phyloP scores from a whole-genome alignment of 345 rosid genomes.

The Leavenworthia alabamica region DNA sequence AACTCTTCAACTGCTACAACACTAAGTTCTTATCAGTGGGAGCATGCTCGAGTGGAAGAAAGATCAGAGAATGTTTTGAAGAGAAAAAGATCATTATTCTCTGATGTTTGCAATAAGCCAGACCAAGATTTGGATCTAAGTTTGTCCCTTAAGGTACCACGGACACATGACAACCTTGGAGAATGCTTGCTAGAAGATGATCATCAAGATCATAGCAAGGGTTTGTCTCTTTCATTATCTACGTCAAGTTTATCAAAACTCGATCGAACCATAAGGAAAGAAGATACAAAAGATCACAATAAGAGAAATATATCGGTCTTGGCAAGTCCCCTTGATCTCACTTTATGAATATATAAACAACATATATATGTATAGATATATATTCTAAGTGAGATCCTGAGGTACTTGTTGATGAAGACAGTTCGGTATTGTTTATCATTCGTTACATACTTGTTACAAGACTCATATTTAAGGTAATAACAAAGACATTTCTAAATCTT shows the following conservation, averaged over 20 bases:
- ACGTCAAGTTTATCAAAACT: conserved; percentile 42
- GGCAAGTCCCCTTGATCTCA: conserved; percentile 79
- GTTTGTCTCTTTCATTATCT: conserved; percentile 64
- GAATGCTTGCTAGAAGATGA: conserved; percentile 11
- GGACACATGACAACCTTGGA: conserved; percentile 17
- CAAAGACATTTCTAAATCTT: conserved; percentile 6
- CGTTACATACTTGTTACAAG: conserved; percentile 24
- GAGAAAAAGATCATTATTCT: conserved; percentile 35
- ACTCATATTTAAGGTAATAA: conserved; percentile 24
- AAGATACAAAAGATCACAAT: conserved; percentile 28
- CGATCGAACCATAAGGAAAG: conserved; percentile 19
- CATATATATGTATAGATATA: conserved; percentile 10
- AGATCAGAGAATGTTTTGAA: conserved; percentile 28
- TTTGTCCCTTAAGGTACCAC: conserved; percentile 48
- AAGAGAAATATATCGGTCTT: conserved; percentile 33
- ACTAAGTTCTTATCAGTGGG: conserved; percentile 7
- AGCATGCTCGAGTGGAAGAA: conserved; percentile 15
- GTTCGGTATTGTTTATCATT: conserved; percentile 25
- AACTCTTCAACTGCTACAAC: conserved; percentile 8
- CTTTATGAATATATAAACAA: conserved; percentile 53
- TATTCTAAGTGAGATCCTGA: conserved; percentile 67
- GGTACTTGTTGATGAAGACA: conserved; percentile 46
- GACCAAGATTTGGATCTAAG: conserved; percentile 52
- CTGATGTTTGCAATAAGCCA: conserved; percentile 22
- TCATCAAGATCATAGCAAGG: conserved; percentile 25